A percentile compares a stretch with the other conserved stretches of the same genome.
Evolutionary conservation across 257 asterid species (phyloP).

Genomic region (Rubia yunnanensis): DNA sequence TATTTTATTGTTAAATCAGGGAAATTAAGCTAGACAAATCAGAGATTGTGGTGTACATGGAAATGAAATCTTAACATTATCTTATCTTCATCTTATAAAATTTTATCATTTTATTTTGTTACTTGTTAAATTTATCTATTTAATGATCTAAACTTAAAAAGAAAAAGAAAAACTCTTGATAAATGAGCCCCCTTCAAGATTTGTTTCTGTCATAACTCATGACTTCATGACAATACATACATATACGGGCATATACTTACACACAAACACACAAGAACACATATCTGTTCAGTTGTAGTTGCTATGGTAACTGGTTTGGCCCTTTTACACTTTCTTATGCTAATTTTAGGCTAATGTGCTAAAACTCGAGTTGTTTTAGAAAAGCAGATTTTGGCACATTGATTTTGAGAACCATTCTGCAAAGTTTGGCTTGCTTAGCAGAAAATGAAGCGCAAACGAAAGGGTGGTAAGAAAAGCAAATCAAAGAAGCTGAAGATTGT

Average conservation of each 20-base stretch:
- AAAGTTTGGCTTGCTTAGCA: background rate
- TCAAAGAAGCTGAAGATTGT: slow-evolving; percentile 47
- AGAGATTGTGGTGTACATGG: too few species aligned
- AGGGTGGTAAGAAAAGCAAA: slow-evolving; percentile 64
- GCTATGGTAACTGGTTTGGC: background rate
- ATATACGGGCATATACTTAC: background rate
- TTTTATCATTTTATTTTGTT: too few species aligned
- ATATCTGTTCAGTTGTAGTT: background rate
- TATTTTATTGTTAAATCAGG: too few species aligned
- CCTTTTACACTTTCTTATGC: background rate
- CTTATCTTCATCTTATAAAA: too few species aligned
- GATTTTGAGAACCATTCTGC: background rate
- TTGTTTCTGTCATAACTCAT: background rate
- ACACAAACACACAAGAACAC: too few species aligned
- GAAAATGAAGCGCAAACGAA: slow-evolving; percentile 71
- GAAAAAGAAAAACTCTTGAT: too few species aligned
- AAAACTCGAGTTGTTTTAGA: background rate
- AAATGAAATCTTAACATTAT: too few species aligned
- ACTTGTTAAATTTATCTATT: too few species aligned
- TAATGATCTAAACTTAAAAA: too few species aligned
- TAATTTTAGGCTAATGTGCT: background rate
- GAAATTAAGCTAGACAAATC: too few species aligned
- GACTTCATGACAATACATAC: background rate
- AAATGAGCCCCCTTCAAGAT: too few species aligned
- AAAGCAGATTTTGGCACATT: background rate